Evolutionary conservation across 2,329 filamentous ascomycete genomes (phyloP).

Genomic region (Dissoconium aciculare): DNA sequence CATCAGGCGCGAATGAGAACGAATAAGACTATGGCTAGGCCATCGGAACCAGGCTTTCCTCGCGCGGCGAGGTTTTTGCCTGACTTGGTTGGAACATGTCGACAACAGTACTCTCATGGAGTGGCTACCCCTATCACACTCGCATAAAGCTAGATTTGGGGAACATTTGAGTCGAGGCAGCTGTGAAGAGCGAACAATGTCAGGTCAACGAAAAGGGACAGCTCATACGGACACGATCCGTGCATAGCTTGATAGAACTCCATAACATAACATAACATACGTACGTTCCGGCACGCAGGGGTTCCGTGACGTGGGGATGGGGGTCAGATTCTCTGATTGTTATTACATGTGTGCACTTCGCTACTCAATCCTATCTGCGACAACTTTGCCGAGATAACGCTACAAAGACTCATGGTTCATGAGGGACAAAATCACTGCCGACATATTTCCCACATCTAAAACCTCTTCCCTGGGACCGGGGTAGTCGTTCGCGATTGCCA

Average conservation of each 20-base stretch:
- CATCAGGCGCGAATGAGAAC: background rate
- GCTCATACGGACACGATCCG: slow-evolving; percentile 1
- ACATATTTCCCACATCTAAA: too few relatives aligned
- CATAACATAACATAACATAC: slow-evolving; percentile 1
- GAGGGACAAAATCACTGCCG: too few relatives aligned
- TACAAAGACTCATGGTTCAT: too few relatives aligned
- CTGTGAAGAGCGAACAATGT: slow-evolving; percentile 1
- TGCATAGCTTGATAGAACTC: slow-evolving; percentile 1
- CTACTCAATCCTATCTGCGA: too few relatives aligned
- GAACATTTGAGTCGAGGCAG: background rate
- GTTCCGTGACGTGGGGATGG: too few relatives aligned
- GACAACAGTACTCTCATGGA: slow-evolving; percentile 1
- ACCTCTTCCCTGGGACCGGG: too few relatives aligned
- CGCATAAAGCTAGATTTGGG: background rate
- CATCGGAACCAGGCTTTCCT: background rate
- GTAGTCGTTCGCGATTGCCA: too few relatives aligned
- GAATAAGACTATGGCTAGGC: slow-evolving; percentile 1
- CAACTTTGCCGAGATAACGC: too few relatives aligned
- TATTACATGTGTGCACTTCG: too few relatives aligned
- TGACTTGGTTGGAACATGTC: slow-evolving; percentile 1
- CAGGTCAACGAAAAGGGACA: background rate
- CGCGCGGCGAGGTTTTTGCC: background rate
- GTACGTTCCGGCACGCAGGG: too few relatives aligned
- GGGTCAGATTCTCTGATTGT: too few relatives aligned
- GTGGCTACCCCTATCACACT: slow-evolving; percentile 1